A percentile compares a stretch with the other conserved stretches of the same genome.
Conservation (phyloP, 2,329 filamentous ascomycete species). For the Trichoderma atrobrunneum region DNA sequence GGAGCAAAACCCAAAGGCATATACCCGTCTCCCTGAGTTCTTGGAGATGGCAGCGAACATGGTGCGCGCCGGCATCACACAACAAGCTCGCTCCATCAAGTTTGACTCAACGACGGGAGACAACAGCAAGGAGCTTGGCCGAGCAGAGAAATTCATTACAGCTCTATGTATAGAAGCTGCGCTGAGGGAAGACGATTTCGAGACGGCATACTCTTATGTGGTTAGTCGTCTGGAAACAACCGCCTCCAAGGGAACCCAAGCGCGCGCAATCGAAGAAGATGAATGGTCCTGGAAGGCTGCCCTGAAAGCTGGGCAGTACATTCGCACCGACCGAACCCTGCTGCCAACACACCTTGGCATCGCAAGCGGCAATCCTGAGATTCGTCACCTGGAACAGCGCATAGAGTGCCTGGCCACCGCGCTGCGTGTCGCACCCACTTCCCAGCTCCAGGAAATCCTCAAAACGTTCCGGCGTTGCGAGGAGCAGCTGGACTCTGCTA, state of each 20-base stretch:
- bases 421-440: slow-evolving; percentile 67
- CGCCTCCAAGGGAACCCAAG: neutral
- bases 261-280: slow-evolving; percentile 39
- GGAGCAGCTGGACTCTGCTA: slow-evolving; percentile 67
- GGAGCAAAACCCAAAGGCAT: slow-evolving; percentile 71
- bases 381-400: slow-evolving; percentile 74
- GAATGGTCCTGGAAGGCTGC: slow-evolving; percentile 78
- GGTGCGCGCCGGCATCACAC: slow-evolving; percentile 54
- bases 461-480: slow-evolving; percentile 74
- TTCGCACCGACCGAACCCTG: slow-evolving; percentile 51
- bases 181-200: slow-evolving; percentile 74
- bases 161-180: slow-evolving; percentile 80
- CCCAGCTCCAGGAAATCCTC: slow-evolving; percentile 70
- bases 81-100: slow-evolving; percentile 16
- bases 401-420: slow-evolving; percentile 77
- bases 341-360: slow-evolving; percentile 60
- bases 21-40: slow-evolving; percentile 72
- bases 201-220: slow-evolving; percentile 82
- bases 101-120: slow-evolving; percentile 21
- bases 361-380: slow-evolving; percentile 56
- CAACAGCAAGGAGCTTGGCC: slow-evolving; percentile 31
- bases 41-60: slow-evolving; percentile 67
- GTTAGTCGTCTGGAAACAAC: slow-evolving; percentile 60
- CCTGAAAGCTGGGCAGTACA: slow-evolving; percentile 73
- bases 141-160: slow-evolving; percentile 64